phyloP scores from a whole-genome alignment of 1,284 basidiomycete species.

The Kwoniella shivajii region DNA sequence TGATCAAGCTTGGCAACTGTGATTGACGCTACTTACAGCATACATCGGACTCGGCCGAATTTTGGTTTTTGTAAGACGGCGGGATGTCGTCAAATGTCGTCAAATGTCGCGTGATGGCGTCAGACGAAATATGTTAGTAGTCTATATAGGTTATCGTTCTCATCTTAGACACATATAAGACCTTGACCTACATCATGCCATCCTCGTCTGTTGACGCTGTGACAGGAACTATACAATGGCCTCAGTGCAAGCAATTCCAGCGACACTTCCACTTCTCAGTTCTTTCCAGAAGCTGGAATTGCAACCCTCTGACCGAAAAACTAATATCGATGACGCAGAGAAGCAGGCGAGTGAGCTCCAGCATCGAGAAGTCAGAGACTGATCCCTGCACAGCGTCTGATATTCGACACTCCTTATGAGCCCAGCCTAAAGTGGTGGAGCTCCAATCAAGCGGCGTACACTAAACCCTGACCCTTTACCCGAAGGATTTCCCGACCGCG shows the following conservation, averaged over 20 bases:
- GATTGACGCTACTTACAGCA: neutral
- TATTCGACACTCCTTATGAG: slow-evolving; percentile 29
- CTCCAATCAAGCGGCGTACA: slow-evolving; percentile 21
- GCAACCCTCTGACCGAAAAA: no score
- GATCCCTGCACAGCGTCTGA: slow-evolving; percentile 4
- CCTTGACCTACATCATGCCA: no score
- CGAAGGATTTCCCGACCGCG: slow-evolving; percentile 24
- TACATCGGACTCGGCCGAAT: neutral
- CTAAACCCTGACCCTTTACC: slow-evolving; percentile 26
- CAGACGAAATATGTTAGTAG: neutral
- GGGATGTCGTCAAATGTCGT: neutral
- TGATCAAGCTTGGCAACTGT: no score
- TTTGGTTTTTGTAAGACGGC: no score
- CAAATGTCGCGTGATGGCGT: slow-evolving; percentile 3
- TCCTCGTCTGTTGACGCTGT: no score
- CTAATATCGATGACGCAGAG: slow-evolving; percentile 9
- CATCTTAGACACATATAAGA: no score
- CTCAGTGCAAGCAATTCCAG: no score
- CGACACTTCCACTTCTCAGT: no score
- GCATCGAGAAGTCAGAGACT: neutral
- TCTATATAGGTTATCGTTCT: neutral
- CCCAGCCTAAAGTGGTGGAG: slow-evolving; percentile 29
- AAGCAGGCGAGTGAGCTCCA: slow-evolving; percentile 6
- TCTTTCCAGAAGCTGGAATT: no score
- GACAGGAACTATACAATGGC: no score